Conservation (phyloP, 768 basidiomycete species). For the Lentinus tigrinus region DNA sequence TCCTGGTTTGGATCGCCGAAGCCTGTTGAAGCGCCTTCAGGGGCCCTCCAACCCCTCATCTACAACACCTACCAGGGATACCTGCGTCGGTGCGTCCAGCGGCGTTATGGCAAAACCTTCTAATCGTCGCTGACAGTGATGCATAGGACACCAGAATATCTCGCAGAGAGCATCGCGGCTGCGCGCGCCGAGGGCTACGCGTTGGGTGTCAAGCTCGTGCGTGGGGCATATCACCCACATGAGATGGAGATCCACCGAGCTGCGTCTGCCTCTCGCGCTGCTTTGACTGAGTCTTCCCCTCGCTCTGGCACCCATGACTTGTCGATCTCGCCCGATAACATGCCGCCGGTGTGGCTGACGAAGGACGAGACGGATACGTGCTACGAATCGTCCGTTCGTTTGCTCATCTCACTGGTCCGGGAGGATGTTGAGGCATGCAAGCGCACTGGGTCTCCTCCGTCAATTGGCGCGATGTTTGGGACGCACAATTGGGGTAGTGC, state of each 20-base stretch:
- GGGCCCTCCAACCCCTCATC: conserved; percentile 58
- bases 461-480: conserved; percentile 74
- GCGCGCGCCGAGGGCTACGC: conserved; percentile 67
- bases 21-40: background rate
- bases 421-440: conserved; percentile 42
- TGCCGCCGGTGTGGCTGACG: conserved; percentile 65
- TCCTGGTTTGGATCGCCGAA: conserved; percentile 12
- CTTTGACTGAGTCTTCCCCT: background rate
- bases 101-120: background rate
- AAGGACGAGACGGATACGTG: conserved; percentile 75
- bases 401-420: conserved; percentile 55
- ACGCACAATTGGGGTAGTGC: conserved; percentile 83
- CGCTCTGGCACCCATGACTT: conserved; percentile 17
- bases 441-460: conserved; percentile 17
- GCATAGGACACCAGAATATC: conserved; percentile 66
- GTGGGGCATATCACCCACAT: conserved; percentile 87
- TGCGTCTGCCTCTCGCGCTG: conserved; percentile 16
- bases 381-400: conserved; percentile 60
- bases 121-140: background rate
- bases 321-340: conserved; percentile 57
- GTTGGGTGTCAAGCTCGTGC: conserved; percentile 88
- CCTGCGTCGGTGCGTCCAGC: conserved; percentile 55
- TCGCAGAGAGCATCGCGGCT: conserved; percentile 61
- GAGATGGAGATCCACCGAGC: conserved; percentile 55
- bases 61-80: conserved; percentile 92